Evolutionary conservation across 2,329 filamentous ascomycete species (phyloP), one percentile per base, ranked within the genome.

Genomic region (Exserohilum turcica): DNA sequence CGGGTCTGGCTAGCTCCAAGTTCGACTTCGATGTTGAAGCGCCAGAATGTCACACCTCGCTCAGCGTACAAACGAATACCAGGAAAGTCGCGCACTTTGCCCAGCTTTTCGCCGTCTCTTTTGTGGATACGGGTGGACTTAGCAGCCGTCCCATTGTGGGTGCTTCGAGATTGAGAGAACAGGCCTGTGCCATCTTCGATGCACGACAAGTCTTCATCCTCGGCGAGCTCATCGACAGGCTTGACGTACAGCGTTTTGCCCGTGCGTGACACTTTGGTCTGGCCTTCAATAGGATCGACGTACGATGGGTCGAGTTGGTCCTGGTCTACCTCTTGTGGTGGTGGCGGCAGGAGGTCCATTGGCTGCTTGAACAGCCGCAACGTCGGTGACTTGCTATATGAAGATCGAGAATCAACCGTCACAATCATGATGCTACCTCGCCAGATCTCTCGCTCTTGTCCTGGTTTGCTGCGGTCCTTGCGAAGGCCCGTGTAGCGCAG

Each of bases 341-440:
- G 91, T 3, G 90, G 89, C 6, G 90, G 88, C 2, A 96, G 78
- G 15, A 96, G 78, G 57, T 92, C 89, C 73, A 93, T 88, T 1
- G 91, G 89, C 68, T 97, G 92, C 6, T 88, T 86, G 72, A 97
- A 99, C 3, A 99, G 75, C 37, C 92, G 84, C 59, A 99, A 78
- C 0, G 84, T 90, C 3, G 94, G 94, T 0, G 78, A 74, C n/a
- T 83, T 83, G 42, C 91, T 86, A 68, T 97, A 96, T 0, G 88
- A 89, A 2, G 93, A 97, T 35, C 88, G 84, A 2, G 85, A 82
- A 68, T 99, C 93, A 46, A 86, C 83, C 0, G 94, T 97, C 18
- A 99, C 92, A 65, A 99, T 96, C 91, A 99, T 92, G 52, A 97
- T 83, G 55, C 86, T 95, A 5, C 94, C 94, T 72, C 92, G 86